Conservation (phyloP, 139 green algal genomes). For the Picochlorum sp. region DNA sequence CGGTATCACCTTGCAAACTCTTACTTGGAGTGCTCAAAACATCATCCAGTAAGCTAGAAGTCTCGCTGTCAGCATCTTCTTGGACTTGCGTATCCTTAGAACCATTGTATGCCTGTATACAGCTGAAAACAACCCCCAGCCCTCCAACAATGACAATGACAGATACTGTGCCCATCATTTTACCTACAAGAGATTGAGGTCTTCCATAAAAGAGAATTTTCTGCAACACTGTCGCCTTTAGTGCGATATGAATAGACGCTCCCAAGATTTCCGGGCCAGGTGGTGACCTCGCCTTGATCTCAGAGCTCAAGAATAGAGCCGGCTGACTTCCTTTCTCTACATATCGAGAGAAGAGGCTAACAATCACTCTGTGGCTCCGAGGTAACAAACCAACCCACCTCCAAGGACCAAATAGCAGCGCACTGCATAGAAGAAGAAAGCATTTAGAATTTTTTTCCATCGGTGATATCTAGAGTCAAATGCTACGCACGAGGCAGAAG, state of each 20-base stretch:
- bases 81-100: no score
- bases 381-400: not conserved
- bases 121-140: not conserved
- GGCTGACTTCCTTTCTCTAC: constrained; percentile 17
- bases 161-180: constrained; percentile 6
- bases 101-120: not conserved
- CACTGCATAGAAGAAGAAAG: constrained; percentile 6
- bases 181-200: constrained; percentile 14
- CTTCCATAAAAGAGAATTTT: constrained; percentile 21
- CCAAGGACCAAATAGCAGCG: not conserved
- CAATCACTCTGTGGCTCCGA: constrained; percentile 3
- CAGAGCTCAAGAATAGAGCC: constrained; percentile 18
- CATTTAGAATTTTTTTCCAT: no score
- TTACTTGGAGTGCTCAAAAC: no score
- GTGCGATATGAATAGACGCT: constrained; percentile 13
- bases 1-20: no score
- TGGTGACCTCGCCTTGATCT: constrained; percentile 19
- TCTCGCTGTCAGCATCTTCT: no score
- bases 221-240: constrained; percentile 20
- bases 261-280: constrained; percentile 20
- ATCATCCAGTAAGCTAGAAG: no score
- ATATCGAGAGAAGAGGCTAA: constrained; percentile 32
- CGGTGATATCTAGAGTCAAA: not conserved
- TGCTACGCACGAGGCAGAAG: not conserved
- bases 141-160: constrained; percentile 9